Evolutionary conservation across 768 basidiomycete genomes (phyloP).

Genomic region (Solioccasus polychromus): DNA sequence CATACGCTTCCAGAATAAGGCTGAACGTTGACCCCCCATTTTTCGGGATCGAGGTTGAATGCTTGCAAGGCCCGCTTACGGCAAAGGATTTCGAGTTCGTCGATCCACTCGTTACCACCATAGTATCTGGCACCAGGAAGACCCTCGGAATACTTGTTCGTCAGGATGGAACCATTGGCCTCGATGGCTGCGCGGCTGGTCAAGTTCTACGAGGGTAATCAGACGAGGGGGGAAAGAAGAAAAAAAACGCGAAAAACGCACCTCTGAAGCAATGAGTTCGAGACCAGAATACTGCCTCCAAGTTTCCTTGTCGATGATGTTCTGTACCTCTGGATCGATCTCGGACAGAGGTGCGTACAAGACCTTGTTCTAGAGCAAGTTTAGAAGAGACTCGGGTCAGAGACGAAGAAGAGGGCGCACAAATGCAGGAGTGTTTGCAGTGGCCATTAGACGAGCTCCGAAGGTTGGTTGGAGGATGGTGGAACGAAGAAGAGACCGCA

Average conservation of each 20-base stretch:
- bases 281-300: conserved; percentile 98
- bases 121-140: conserved; percentile 97
- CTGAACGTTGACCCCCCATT: conserved; percentile 99
- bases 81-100: conserved; percentile 92
- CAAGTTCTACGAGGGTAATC: conserved; percentile 64
- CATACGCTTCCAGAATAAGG: conserved; percentile 92
- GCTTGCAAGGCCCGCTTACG: conserved; percentile 94
- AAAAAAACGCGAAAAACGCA: conserved; percentile 31
- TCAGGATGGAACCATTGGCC: conserved; percentile 97
- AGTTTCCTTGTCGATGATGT: conserved; percentile 98
- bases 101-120: conserved; percentile 97
- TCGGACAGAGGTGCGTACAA: conserved; percentile 87
- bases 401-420: conserved; percentile 37
- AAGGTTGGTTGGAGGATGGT: conserved; percentile 10
- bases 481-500: conserved; percentile 29
- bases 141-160: conserved; percentile 99
- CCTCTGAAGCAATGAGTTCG: conserved; percentile 99
- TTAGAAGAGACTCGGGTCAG: background rate
- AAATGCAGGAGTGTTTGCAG: conserved; percentile 55
- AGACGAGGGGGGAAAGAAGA: background rate
- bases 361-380: conserved; percentile 70
- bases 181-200: conserved; percentile 95
- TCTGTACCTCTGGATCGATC: conserved; percentile 92
- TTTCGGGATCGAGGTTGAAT: conserved; percentile 88
- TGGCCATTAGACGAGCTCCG: conserved; percentile 56